Evolutionary conservation across 768 basidiomycete species (phyloP).

Genomic region (Gyrodon lividus): DNA sequence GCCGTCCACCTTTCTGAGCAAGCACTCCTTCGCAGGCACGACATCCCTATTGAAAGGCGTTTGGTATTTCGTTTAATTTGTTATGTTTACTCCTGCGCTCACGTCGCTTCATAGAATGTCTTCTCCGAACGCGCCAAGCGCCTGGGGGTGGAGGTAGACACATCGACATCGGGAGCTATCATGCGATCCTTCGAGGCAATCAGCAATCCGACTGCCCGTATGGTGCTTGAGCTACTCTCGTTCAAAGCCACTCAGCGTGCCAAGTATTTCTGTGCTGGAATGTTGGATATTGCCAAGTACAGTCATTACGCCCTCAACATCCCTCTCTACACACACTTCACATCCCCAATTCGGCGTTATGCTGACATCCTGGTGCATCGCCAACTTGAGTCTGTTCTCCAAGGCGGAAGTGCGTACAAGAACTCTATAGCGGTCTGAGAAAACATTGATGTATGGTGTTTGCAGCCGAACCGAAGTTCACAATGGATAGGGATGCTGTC

Average conservation of each 20-base stretch:
- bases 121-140: conserved; percentile 82
- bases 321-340: conserved; percentile 93
- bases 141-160: conserved; percentile 81
- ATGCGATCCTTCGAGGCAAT: conserved; percentile 84
- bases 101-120: conserved; percentile 47
- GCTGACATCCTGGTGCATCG: conserved; percentile 96
- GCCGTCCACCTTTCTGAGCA: conserved; percentile 95
- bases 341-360: conserved; percentile 89
- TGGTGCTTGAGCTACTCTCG: conserved; percentile 78
- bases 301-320: conserved; percentile 86
- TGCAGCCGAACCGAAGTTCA: conserved; percentile 80
- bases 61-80: conserved; percentile 44
- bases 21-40: conserved; percentile 93
- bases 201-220: conserved; percentile 66
- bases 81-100: background rate
- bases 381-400: conserved; percentile 87
- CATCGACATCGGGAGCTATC: conserved; percentile 71
- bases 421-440: background rate
- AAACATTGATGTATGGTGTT: conserved; percentile 7
- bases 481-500: conserved; percentile 96
- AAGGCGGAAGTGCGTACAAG: conserved; percentile 55
- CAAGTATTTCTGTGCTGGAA: conserved; percentile 98
- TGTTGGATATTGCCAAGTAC: conserved; percentile 99
- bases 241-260: conserved; percentile 93
- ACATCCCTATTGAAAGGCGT: conserved; percentile 88